Evolutionary conservation across 78 protist species (phyloP).

Genomic region (Ministeria vibrans): DNA sequence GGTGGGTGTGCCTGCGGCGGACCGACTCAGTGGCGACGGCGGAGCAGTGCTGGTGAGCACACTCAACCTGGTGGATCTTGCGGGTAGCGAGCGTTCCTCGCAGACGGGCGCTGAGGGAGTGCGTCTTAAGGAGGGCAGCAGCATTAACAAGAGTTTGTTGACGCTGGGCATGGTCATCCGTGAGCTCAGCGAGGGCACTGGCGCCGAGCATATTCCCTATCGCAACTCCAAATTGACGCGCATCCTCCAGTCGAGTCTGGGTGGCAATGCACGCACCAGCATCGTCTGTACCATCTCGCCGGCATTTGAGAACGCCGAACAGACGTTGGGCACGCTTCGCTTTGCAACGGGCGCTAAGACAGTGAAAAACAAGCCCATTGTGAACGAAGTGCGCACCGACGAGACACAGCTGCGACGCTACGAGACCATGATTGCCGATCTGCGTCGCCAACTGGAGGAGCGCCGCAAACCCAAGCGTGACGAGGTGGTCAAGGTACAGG

Average conservation of each 20-base stretch:
- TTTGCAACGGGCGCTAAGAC: slow-evolving; percentile 79
- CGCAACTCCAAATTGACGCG: slow-evolving; percentile 73
- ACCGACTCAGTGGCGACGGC: no score
- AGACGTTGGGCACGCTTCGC: slow-evolving; percentile 58
- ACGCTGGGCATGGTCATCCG: slow-evolving; percentile 71
- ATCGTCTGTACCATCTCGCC: slow-evolving; percentile 65
- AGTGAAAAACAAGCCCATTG: slow-evolving; percentile 68
- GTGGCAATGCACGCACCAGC: slow-evolving; percentile 67
- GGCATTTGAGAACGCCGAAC: slow-evolving; percentile 37
- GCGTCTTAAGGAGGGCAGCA: slow-evolving; percentile 72
- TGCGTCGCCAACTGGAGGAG: background rate
- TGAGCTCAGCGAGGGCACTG: slow-evolving; percentile 27
- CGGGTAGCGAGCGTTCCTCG: slow-evolving; percentile 72
- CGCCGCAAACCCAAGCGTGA: background rate
- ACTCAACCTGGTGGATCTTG: slow-evolving; percentile 78
- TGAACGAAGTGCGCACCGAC: slow-evolving; percentile 54
- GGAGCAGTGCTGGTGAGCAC: no score
- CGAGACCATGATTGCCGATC: background rate
- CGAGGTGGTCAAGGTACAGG: background rate
- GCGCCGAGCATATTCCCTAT: slow-evolving; percentile 54
- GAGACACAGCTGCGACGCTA: background rate
- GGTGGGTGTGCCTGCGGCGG: no score
- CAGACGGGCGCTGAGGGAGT: slow-evolving; percentile 72
- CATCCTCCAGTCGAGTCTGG: slow-evolving; percentile 65
- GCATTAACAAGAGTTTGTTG: slow-evolving; percentile 66